These are phyloP conservation scores for Oenanthe javanica DNA, from an alignment of 140 eudicot genomes.

Conservation along the genomic window DNA sequence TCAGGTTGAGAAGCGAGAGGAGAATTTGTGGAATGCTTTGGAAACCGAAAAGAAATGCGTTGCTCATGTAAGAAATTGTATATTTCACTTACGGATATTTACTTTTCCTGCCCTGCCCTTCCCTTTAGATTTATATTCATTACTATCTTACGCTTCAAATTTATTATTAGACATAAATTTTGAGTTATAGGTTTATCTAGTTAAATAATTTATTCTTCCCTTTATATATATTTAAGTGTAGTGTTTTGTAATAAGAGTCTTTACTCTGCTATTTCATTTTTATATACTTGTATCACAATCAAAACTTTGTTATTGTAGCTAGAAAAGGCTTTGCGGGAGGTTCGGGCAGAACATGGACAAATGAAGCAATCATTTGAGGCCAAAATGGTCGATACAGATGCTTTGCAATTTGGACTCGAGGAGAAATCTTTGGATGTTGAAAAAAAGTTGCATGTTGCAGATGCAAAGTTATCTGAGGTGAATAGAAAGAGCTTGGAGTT, in stretches of 20 bases:
- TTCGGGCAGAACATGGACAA: conserved; percentile 44
- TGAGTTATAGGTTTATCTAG: background rate
- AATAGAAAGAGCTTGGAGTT: conserved; percentile 57
- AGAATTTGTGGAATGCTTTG: conserved; percentile 60
- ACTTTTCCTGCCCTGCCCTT: too few species aligned
- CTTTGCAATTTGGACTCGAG: conserved; percentile 42
- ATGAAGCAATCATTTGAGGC: conserved; percentile 46
- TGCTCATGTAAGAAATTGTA: conserved; percentile 43
- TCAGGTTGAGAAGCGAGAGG: conserved; percentile 76
- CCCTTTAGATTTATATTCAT: background rate
- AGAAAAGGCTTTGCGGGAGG: conserved; percentile 66
- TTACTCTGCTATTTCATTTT: background rate
- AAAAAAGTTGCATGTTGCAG: conserved; percentile 57
- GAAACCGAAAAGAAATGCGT: conserved; percentile 55
- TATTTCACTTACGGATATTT: too few species aligned
- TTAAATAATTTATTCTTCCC: too few species aligned
- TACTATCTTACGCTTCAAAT: background rate
- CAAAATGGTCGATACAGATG: conserved; percentile 50
- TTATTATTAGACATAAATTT: too few species aligned
- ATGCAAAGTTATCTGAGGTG: conserved; percentile 77
- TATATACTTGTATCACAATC: background rate
- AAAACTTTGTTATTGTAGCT: conserved; percentile 43
- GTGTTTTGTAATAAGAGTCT: background rate
- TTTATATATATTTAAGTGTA: background rate
- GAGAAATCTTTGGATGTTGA: conserved; percentile 61